Conservation (phyloP, 139 green algal species). For the Chlorella sorokiniana region DNA sequence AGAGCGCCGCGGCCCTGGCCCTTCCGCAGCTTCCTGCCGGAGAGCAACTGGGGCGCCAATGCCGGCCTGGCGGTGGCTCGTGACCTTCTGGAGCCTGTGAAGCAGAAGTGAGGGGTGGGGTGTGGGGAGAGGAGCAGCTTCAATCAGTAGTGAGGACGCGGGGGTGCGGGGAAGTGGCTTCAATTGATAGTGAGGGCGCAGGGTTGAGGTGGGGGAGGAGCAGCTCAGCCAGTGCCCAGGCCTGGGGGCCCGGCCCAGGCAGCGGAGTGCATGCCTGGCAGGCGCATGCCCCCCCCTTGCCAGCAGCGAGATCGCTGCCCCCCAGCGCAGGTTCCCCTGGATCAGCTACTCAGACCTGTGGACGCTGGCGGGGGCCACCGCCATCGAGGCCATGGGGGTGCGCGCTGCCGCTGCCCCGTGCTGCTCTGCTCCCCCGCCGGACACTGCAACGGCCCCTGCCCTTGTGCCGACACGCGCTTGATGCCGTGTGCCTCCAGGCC, state of each 20-base stretch:
- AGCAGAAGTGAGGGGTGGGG: conserved; percentile 63
- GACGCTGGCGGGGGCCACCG: conserved; percentile 83
- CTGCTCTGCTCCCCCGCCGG: background rate
- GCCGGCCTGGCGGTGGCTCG: conserved; percentile 74
- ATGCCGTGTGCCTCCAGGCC: conserved; percentile 56
- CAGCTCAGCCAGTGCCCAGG: too few relatives aligned
- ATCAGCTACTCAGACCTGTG: conserved; percentile 80
- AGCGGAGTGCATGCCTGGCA: background rate
- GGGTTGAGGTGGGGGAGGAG: too few relatives aligned
- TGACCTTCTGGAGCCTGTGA: conserved; percentile 88
- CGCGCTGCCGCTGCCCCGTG: background rate
- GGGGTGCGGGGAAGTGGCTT: too few relatives aligned
- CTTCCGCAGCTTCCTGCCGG: conserved; percentile 69
- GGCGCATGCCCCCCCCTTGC: background rate
- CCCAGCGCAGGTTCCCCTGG: conserved; percentile 31
- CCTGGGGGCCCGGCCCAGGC: too few relatives aligned
- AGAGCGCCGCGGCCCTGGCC: too few relatives aligned
- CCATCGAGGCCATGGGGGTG: conserved; percentile 80
- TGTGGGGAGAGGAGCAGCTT: too few relatives aligned
- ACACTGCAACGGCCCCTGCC: background rate
- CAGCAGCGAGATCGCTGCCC: too few relatives aligned
- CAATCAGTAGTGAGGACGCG: too few relatives aligned
- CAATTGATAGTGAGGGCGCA: too few relatives aligned
- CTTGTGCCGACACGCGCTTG: too few relatives aligned
- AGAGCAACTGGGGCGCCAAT: conserved; percentile 82